Percentiles rank a stretch among this genome's conserved stretches.
phyloP scores from a whole-genome alignment of 805 yeast genomes.

The Kodamaea nitidulidarum region DNA sequence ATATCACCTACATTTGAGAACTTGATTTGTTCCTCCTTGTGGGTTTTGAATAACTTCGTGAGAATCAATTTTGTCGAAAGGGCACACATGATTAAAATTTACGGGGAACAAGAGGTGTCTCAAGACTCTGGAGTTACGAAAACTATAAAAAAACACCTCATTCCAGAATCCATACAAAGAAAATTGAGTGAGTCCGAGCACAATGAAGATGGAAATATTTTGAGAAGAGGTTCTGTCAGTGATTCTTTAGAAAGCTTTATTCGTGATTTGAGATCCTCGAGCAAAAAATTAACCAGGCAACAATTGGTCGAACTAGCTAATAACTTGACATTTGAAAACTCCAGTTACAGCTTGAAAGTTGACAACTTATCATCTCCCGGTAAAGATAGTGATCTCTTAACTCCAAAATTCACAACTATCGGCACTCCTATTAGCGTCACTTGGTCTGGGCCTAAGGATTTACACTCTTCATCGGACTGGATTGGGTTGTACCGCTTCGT shows the following conservation, averaged over 20 bases:
- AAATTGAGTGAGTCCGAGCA: slow-evolving; percentile 19
- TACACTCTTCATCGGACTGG: slow-evolving; percentile 60
- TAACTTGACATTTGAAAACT: slow-evolving; percentile 34
- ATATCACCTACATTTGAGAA: slow-evolving; percentile 51
- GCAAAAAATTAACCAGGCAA: slow-evolving; percentile 29
- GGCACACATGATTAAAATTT: slow-evolving; percentile 71
- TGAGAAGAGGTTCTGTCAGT: slow-evolving; percentile 33
- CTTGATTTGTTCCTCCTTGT: slow-evolving; percentile 48
- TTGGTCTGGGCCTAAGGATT: slow-evolving; percentile 49
- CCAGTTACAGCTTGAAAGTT: slow-evolving; percentile 30
- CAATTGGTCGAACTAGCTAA: slow-evolving; percentile 39
- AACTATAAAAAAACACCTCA: slow-evolving; percentile 40
- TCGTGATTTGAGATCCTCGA: slow-evolving; percentile 35
- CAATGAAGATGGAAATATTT: slow-evolving; percentile 12
- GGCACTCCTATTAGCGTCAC: slow-evolving; percentile 53
- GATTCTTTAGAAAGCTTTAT: slow-evolving; percentile 46
- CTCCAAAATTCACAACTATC: slow-evolving; percentile 21
- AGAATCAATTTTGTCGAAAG: slow-evolving; percentile 71
- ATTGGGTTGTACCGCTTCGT: slow-evolving; percentile 66
- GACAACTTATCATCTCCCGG: slow-evolving; percentile 14
- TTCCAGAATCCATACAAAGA: slow-evolving; percentile 36
- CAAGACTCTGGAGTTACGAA: slow-evolving; percentile 50
- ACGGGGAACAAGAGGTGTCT: slow-evolving; percentile 59
- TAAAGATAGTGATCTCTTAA: slow-evolving; percentile 9
- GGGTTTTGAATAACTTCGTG: slow-evolving; percentile 65